phyloP scores from a whole-genome alignment of 371 early-diverging fungal genomes.

The Coemansia sp. region DNA sequence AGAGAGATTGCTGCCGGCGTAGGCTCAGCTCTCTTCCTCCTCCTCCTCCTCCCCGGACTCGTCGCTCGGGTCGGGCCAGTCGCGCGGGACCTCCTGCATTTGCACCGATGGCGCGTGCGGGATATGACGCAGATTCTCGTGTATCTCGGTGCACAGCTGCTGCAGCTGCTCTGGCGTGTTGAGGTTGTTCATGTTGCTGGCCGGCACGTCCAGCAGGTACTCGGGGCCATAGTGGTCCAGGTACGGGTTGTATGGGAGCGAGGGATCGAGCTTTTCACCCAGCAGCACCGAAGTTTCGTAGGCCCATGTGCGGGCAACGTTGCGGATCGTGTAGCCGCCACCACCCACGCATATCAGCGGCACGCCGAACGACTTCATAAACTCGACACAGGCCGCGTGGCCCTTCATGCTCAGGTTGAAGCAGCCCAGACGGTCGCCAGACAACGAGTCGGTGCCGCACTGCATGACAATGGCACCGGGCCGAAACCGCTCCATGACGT shows the following conservation, averaged over 20 bases:
- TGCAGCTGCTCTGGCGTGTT: conserved; percentile 91
- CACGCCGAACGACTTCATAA: conserved; percentile 87
- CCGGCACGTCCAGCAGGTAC: conserved; percentile 86
- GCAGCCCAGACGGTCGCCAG: conserved; percentile 98
- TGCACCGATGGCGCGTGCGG: conserved; percentile 95
- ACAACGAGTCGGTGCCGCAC: conserved; percentile 98
- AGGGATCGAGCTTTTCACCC: conserved; percentile 69
- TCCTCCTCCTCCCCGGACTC: background rate
- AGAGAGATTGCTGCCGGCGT: no score
- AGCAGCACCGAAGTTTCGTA: conserved; percentile 95
- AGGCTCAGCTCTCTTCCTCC: no score
- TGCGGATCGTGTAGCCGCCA: conserved; percentile 99
- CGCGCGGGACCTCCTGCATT: conserved; percentile 55
- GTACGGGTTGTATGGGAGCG: conserved; percentile 93
- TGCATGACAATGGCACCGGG: conserved; percentile 98
- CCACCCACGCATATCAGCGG: conserved; percentile 97
- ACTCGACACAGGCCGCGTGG: conserved; percentile 86
- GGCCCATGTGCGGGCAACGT: conserved; percentile 98
- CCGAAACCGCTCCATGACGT: conserved; percentile 92
- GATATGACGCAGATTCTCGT: conserved; percentile 87
- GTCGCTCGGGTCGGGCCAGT: conserved; percentile 24
- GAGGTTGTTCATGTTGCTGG: conserved; percentile 94
- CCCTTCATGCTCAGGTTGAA: conserved; percentile 95
- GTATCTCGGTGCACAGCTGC: conserved; percentile 58
- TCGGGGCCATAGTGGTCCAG: conserved; percentile 94